Evolutionary conservation across 768 basidiomycete genomes (phyloP).

Genomic region (Xanthoconium stramineum): DNA sequence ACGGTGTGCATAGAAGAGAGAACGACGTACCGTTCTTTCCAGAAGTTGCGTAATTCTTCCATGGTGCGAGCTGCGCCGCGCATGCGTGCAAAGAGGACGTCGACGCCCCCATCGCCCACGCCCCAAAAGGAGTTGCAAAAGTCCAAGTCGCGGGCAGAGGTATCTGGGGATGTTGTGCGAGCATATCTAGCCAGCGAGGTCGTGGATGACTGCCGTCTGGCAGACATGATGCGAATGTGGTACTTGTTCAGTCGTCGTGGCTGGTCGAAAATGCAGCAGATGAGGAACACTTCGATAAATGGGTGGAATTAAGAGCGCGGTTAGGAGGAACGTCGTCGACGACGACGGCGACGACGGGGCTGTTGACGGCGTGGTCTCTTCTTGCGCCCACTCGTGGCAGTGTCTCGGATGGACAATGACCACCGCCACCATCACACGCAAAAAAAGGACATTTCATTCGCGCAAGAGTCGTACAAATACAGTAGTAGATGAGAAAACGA

Average conservation of each 20-base stretch:
- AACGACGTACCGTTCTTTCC: conserved; percentile 84
- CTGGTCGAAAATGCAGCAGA: conserved; percentile 14
- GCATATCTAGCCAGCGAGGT: conserved; percentile 75
- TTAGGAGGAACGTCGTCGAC: not conserved
- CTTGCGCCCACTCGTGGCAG: conserved; percentile 17
- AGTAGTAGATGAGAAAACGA: not conserved
- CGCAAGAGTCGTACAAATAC: not conserved
- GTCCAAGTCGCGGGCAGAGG: conserved; percentile 57
- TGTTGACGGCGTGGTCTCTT: conserved; percentile 5
- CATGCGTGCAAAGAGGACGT: conserved; percentile 88
- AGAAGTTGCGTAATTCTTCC: conserved; percentile 84
- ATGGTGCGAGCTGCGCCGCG: conserved; percentile 80
- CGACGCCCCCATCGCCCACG: conserved; percentile 77
- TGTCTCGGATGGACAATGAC: not conserved
- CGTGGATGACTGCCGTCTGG: conserved; percentile 76
- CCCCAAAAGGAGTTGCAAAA: conserved; percentile 99
- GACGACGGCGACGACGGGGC: not conserved
- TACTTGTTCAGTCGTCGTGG: conserved; percentile 14
- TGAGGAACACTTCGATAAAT: conserved; percentile 15
- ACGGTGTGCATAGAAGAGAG: not conserved
- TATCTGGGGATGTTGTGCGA: conserved; percentile 47
- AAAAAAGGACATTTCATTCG: not conserved
- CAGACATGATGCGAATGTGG: conserved; percentile 48
- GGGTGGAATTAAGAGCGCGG: not conserved
- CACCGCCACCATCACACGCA: not conserved